Evolutionary conservation across 1,284 basidiomycete genomes (phyloP), one percentile per base, ranked within the genome.

Genomic region (Gomphus bonarii): DNA sequence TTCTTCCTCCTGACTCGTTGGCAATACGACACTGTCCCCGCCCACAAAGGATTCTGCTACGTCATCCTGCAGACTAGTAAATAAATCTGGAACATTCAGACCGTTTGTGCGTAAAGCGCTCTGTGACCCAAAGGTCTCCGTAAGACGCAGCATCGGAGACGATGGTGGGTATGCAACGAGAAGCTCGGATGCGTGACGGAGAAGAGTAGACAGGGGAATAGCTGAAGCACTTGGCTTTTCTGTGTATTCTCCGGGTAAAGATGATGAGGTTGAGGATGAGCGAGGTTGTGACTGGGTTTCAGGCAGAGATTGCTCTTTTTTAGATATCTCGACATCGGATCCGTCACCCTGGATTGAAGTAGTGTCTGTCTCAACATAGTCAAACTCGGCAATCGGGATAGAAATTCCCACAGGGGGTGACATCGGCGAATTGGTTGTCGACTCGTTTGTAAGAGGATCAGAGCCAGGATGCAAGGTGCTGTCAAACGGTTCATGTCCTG

Each of bases 81-180:
- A 60, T 48, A 7, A 69, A 66, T 31, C 68, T 66, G 35, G 75
- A 74, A 44, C 71, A 63, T 55, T 72, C 73, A 14, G 80, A 80
- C 59, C 79, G 75, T 46, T 72, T 70, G 44, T 87, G 63, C 74
- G 71, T 62, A 78, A 67, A 30, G 68, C 75, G 62, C 79, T 80
- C 56, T 85, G 79, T 0, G 84, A 84, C 14, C 88, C 88, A 75
- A 90, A 80, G 51, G 85, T 84, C 25, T 74, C 70, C 2, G 75
- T 70, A n/a, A 88, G 69, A 9, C 63, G 67, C 18, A 88, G 70
- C 0, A 62, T 64, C 40, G 77, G 72, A 47, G 75, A 69, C 2
- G 70, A 64, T 2, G 79, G 77, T 16, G 80, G 78, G 64, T 72
- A 79, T 22, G 60, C 61, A 11, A 62, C 58, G 43, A 72, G 70